Evolutionary conservation across 106 monocot species (phyloP), one percentile per base, ranked within the genome.

Genomic region (Dendrobium chrysotoxum): DNA sequence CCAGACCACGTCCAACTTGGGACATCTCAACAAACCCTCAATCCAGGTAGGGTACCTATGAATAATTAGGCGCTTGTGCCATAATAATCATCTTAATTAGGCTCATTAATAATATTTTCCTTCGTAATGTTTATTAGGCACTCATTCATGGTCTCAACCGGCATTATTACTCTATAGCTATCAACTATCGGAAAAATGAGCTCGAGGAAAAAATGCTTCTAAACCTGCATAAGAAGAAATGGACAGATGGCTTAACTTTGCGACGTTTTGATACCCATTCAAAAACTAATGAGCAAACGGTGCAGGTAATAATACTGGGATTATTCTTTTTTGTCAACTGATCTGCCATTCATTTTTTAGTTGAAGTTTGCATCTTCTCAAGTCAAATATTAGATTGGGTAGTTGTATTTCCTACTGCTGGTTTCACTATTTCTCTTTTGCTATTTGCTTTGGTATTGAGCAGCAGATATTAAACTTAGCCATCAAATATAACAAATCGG

Each of bases 161-260:
- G 75, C 93, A 95, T 80, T 95, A 95, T 82, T 95, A 95, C 79
- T 95, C 95, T 0, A 95, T 95, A 72, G 95, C 88, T 13, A 95
- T 95, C 28, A 95, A 95, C 78, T 95, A 95, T 77, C 71, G 95
- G 66, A 88, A 92, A 28, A 76, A 76, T 40, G 76, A 76, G 76
- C 47, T 76, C 1, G 95, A 95, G 79, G 95, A 95, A 80, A 95
- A 95, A 70, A 95, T 95, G 95, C 67, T 95, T 68, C 81, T 95
- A 55, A 95, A 95, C 70, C 77, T 95, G 46, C 95, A 95, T 75
- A 95, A 95, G 85, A 95, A 95, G 88, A 93, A 95, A 79, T 95
- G 95, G 95, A 93, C 95, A 9, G 95, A 95, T 79, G 95, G 95
- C 5, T 80, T 95, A 77, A 93, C 89, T 13, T 79, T 95, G 65